Evolutionary conservation across 805 yeast genomes (phyloP).

Genomic region (Nakazawaea ernobii): DNA sequence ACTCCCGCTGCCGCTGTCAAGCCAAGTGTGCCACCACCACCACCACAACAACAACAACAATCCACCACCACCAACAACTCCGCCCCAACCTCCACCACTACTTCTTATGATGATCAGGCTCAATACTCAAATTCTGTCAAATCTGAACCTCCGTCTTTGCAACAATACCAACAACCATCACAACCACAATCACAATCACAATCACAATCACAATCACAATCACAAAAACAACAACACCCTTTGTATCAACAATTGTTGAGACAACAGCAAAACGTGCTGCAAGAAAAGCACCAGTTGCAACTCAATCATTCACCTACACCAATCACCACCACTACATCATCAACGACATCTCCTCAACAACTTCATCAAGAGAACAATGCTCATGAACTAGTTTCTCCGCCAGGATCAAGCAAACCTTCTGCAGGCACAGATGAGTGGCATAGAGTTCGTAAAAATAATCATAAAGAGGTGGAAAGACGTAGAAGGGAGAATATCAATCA

Average conservation of each 20-base stretch:
- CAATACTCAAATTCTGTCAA: no score
- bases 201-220: neutral
- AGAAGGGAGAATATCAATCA: slow-evolving; percentile 83
- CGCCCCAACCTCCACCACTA: no score
- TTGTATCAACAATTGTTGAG: neutral
- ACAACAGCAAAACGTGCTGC: neutral
- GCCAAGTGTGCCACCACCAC: no score
- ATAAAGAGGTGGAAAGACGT: slow-evolving; percentile 92
- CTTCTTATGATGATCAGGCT: no score
- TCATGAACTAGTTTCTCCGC: no score
- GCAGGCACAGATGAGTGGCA: slow-evolving; percentile 87
- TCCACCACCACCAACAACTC: no score
- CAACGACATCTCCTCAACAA: slow-evolving; percentile 1
- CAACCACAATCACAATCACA: neutral
- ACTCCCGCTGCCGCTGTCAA: no score
- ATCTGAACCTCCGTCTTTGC: no score
- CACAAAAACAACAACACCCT: slow-evolving; percentile 1
- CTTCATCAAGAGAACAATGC: slow-evolving; percentile 13
- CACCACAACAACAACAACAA: no score
- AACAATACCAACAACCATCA: neutral
- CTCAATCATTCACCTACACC: neutral
- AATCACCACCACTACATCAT: slow-evolving; percentile 2
- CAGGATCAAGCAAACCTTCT: no score
- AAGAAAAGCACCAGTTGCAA: slow-evolving; percentile 1
- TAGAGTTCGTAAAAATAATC: slow-evolving; percentile 77